These are phyloP conservation scores for Scytalidium lignicola DNA, from an alignment of 2,329 filamentous ascomycete genomes.

Conservation along the genomic window DNA sequence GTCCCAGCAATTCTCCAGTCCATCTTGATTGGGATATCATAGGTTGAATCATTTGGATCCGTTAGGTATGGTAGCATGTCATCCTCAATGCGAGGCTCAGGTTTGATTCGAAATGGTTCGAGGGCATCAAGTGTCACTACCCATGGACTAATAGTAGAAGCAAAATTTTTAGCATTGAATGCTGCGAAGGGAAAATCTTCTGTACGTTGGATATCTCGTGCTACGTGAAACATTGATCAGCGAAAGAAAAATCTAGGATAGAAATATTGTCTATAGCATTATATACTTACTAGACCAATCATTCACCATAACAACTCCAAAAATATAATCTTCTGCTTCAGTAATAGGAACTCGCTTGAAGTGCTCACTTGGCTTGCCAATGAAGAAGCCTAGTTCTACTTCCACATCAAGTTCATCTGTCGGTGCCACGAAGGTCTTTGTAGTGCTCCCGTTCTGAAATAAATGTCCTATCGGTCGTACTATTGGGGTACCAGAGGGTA, in stretches of 20 bases:
- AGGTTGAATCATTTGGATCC: too few species aligned
- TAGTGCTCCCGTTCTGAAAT: constrained; percentile 4
- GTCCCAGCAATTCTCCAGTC: too few species aligned
- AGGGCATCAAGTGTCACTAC: constrained; percentile 54
- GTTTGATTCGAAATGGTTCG: constrained; percentile 40
- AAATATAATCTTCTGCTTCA: constrained; percentile 53
- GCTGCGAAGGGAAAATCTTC: background rate
- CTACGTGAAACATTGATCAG: constrained; percentile 14
- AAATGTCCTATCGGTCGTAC: constrained; percentile 41
- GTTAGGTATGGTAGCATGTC: background rate
- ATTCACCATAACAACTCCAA: constrained; percentile 55
- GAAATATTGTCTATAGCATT: too few species aligned
- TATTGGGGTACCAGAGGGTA: constrained; percentile 41
- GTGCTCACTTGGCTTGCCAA: constrained; percentile 40
- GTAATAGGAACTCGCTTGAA: constrained; percentile 56
- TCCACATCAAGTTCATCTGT: constrained; percentile 28
- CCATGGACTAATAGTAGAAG: constrained; percentile 50
- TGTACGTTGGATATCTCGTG: constrained; percentile 49
- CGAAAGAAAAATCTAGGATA: too few species aligned
- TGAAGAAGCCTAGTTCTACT: constrained; percentile 8
- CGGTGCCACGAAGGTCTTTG: constrained; percentile 13
- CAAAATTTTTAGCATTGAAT: background rate
- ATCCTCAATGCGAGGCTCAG: background rate
- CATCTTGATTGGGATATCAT: too few species aligned
- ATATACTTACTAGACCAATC: constrained; percentile 44